phyloP scores from a whole-genome alignment of 1,284 basidiomycete genomes.

The Tylopilus sp. region DNA sequence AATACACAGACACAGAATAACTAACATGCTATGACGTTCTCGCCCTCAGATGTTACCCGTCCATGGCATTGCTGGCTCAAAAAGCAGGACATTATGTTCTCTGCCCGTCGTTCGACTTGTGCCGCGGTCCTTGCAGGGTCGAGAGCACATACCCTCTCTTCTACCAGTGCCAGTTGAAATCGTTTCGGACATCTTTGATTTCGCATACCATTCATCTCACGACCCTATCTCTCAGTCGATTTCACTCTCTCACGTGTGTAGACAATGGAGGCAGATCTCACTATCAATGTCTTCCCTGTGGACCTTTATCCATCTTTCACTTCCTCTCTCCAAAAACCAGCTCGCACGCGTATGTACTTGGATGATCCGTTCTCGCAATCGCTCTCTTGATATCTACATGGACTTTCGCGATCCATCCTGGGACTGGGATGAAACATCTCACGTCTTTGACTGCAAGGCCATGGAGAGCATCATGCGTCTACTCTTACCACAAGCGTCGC shows the following conservation, averaged over 20 bases:
- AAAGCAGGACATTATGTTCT: neutral
- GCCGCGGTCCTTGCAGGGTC: neutral
- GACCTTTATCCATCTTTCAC: constrained; percentile 41
- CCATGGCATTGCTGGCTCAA: neutral
- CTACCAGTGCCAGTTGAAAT: constrained; percentile 41
- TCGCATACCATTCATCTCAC: constrained; percentile 26
- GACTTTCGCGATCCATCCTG: constrained; percentile 52
- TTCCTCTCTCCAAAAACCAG: constrained; percentile 37
- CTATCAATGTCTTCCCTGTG: constrained; percentile 42
- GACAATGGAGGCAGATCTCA: constrained; percentile 43
- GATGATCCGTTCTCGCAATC: constrained; percentile 39
- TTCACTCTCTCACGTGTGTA: constrained; percentile 43
- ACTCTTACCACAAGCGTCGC: constrained; percentile 39
- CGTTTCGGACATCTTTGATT: constrained; percentile 37
- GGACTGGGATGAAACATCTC: constrained; percentile 41
- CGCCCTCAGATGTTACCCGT: constrained; percentile 13
- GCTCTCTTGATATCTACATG: constrained; percentile 45
- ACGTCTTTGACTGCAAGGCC: constrained; percentile 38
- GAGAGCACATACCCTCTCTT: neutral
- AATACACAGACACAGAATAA: neutral
- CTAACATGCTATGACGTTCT: constrained; percentile 1
- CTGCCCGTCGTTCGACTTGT: neutral
- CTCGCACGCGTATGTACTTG: constrained; percentile 35
- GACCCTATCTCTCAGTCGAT: constrained; percentile 27
- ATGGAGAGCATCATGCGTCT: constrained; percentile 43